Percentiles rank a stretch among this genome's conserved stretches.
Conservation (phyloP, 2,329 filamentous ascomycete genomes). For the Dactylellina haptotyla region DNA sequence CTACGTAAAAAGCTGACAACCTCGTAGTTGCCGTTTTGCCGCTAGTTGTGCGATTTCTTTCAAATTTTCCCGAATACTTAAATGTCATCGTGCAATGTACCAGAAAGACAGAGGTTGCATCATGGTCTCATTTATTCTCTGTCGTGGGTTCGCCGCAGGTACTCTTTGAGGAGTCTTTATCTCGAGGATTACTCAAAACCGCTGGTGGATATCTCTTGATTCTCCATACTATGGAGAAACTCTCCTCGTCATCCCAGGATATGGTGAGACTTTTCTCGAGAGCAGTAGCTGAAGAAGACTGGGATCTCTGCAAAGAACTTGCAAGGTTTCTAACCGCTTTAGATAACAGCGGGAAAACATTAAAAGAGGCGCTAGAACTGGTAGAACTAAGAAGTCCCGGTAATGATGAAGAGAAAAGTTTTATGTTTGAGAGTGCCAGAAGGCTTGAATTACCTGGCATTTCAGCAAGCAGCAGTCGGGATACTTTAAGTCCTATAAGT, state of each 20-base stretch:
- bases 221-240: constrained; percentile 81
- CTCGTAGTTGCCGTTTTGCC: constrained; percentile 65
- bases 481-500: constrained; percentile 34
- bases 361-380: constrained; percentile 76
- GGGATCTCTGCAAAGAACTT: constrained; percentile 94
- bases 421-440: constrained; percentile 61
- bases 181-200: constrained; percentile 87
- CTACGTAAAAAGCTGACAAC: constrained; percentile 64
- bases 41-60: constrained; percentile 67
- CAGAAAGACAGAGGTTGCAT: constrained; percentile 92
- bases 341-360: constrained; percentile 83
- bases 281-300: constrained; percentile 86
- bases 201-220: constrained; percentile 96
- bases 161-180: constrained; percentile 90
- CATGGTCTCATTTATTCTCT: constrained; percentile 88
- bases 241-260: constrained; percentile 74
- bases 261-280: constrained; percentile 81
- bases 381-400: constrained; percentile 63
- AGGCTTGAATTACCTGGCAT: constrained; percentile 27
- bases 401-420: constrained; percentile 60
- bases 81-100: constrained; percentile 97
- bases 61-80: constrained; percentile 75
- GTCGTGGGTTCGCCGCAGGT: constrained; percentile 90
- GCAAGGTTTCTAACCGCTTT: constrained; percentile 94
- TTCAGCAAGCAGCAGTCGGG: constrained; percentile 28